phyloP scores from a whole-genome alignment of 176 grass and related monocot genomes.

The Carex cristatella region DNA sequence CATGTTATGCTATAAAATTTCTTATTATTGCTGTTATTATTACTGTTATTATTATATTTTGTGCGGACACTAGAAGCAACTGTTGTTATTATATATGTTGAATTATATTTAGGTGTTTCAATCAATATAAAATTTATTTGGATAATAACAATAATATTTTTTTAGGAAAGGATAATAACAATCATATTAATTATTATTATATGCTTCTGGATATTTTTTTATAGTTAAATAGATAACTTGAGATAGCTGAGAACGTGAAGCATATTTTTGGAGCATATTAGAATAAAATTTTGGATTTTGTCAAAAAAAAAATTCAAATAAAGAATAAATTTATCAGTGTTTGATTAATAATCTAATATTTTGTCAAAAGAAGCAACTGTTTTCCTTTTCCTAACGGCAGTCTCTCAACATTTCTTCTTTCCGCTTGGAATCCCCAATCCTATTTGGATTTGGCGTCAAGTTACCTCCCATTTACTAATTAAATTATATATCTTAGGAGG shows the following conservation, averaged over 20 bases:
- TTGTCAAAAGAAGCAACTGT: conserved; percentile 7
- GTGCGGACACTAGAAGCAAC: neutral
- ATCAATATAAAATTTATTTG: neutral
- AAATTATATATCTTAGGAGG: neutral
- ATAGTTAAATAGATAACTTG: neutral
- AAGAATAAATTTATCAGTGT: no score
- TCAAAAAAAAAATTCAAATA: no score
- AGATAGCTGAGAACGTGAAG: neutral
- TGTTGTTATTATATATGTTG: neutral
- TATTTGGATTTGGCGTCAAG: conserved; percentile 23
- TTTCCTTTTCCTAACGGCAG: conserved; percentile 11
- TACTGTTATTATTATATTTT: no score
- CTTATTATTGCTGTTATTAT: neutral
- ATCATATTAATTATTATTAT: neutral
- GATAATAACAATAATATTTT: neutral
- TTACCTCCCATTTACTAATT: conserved; percentile 20
- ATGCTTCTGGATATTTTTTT: neutral
- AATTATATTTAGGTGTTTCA: neutral
- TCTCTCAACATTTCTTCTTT: neutral
- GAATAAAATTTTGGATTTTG: neutral
- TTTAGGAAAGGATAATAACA: neutral
- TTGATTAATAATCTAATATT: neutral
- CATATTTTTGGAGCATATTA: conserved; percentile 16
- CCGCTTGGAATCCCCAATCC: neutral
- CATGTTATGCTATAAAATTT: no score